Base-by-base conservation (phyloP, 2,329 filamentous ascomycete species). In the Penicillium sp. region DNA sequence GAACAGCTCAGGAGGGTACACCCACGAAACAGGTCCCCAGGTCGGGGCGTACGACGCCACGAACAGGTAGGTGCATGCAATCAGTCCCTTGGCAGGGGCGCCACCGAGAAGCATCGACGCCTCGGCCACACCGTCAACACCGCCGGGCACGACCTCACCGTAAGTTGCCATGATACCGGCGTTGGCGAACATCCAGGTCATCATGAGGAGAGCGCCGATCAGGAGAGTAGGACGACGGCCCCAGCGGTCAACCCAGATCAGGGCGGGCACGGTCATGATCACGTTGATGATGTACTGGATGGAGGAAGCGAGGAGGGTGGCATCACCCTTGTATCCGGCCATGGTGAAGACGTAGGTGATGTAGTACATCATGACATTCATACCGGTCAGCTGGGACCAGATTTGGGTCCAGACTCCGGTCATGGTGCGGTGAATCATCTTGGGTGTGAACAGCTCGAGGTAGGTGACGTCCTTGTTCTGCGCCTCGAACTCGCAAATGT, bases 261-360 rank as follows among this genome's bases (percentile, higher is more conserved):
- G 80, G 1, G 89, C 89, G 0, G 88, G 87, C 3, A 92, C 70
- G 0, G 90, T 93, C 85, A 90, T 89, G 50, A 86, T 57, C 1
- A 93, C 89, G 70, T 92, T 92, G 77, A 93, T 90, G 63, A 91
- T 80, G 68, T 89, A 90, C 66, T 89, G 85, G 59, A 90, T 89
- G 10, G 82, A 84, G 18, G 85, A 87, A 8, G 87, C 81, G 42
- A 89, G 72, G 9, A 90, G 79, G 37, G 84, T 81, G 50, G 79
- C 80, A 61, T 83, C 77, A 3, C 80, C 80, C 1, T 72, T 75
- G n/a, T 87, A 76, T 10, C 86, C 86, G 16, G 87, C 86, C 87
- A 90, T 90, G 12, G 79, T 79, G 69, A 90, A 89, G 55, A 90
- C 82, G 60, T 88, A 89, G 46, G 79, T 80, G 60, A 88, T 86